A percentile compares a stretch with the other conserved stretches of the same genome.
phyloP scores from a whole-genome alignment of 345 rosid genomes.

The Citrus hindsii region DNA sequence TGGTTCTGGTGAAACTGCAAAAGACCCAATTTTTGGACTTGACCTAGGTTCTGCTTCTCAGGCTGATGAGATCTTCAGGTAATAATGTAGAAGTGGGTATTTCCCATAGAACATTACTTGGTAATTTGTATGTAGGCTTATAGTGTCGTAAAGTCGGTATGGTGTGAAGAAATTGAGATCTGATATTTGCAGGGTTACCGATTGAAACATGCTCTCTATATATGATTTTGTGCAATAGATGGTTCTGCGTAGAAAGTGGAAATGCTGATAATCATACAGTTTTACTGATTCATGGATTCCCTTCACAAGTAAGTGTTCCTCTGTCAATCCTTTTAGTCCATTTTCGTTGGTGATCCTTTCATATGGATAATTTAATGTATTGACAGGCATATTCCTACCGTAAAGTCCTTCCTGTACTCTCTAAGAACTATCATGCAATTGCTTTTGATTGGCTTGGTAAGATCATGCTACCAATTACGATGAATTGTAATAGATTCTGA shows the following conservation, averaged over 20 bases:
- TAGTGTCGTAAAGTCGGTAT: not conserved
- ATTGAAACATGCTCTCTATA: constrained; percentile 51
- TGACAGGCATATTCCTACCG: constrained; percentile 90
- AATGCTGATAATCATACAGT: constrained; percentile 54
- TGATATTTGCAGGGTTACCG: constrained; percentile 51
- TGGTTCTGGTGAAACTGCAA: constrained; percentile 72
- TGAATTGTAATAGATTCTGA: not conserved
- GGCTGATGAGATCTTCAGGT: constrained; percentile 80
- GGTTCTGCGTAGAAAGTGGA: constrained; percentile 88
- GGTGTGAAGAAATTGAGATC: constrained; percentile 29
- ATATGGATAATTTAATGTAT: not conserved
- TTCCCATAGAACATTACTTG: too few species aligned
- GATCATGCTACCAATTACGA: not conserved
- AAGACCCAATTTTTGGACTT: constrained; percentile 88
- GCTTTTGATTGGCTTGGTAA: constrained; percentile 95
- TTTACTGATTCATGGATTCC: constrained; percentile 82
- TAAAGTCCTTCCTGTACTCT: constrained; percentile 65
- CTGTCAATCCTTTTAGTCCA: not conserved
- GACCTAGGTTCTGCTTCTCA: constrained; percentile 81
- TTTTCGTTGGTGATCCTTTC: not conserved
- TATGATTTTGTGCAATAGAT: constrained; percentile 73
- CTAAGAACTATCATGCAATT: constrained; percentile 69
- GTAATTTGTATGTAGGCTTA: not conserved
- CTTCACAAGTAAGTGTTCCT: constrained; percentile 65
- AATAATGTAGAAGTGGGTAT: not conserved